These are phyloP conservation scores for Ottelia alismoides DNA, from an alignment of 106 monocot genomes.

Conservation along the genomic window DNA sequence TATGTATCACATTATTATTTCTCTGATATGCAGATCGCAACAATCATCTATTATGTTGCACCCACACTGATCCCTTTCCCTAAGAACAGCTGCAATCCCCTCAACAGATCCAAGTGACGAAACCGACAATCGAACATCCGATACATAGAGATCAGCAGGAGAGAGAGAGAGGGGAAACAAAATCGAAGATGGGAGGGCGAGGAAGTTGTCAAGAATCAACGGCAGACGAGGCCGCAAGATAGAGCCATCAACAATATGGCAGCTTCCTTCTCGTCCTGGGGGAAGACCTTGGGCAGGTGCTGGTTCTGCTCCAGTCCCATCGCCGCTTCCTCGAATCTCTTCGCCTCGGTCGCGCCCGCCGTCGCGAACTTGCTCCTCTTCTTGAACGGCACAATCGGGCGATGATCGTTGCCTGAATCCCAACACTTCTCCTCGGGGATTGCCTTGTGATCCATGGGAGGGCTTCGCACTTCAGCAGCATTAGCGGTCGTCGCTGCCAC, in stretches of 20 bases:
- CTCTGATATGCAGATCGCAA: too few relatives aligned
- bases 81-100: too few relatives aligned
- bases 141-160: too few relatives aligned
- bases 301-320: conserved; percentile 1
- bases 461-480: neutral
- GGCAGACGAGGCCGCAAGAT: conserved; percentile 13
- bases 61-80: too few relatives aligned
- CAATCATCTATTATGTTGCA: too few relatives aligned
- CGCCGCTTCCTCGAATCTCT: conserved; percentile 4
- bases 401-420: neutral
- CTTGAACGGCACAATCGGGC: conserved; percentile 12
- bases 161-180: too few relatives aligned
- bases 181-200: too few relatives aligned
- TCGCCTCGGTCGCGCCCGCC: neutral
- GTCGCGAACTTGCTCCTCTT: conserved; percentile 17
- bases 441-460: neutral
- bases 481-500: neutral
- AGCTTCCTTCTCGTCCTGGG: conserved; percentile 24
- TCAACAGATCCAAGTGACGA: too few relatives aligned
- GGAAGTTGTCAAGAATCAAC: neutral
- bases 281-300: conserved; percentile 8
- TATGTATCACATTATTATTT: too few relatives aligned
- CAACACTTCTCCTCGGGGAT: neutral
- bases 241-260: conserved; percentile 19
- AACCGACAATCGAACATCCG: too few relatives aligned